phyloP scores from a whole-genome alignment of 495 filamentous ascomycete genomes.

The Sphaerosporella brunnea region DNA sequence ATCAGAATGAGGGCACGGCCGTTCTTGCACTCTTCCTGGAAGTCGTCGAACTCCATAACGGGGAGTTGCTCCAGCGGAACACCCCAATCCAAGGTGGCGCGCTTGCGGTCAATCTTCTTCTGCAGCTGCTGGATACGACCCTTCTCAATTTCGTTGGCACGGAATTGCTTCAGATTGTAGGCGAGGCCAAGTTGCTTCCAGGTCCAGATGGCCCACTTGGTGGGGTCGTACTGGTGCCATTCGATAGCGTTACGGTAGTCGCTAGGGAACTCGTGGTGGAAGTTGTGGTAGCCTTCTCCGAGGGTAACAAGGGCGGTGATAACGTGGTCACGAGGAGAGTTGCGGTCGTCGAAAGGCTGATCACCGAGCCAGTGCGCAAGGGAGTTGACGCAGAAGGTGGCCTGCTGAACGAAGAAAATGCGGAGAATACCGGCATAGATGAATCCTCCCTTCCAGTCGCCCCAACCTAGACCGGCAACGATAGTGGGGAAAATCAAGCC shows the following conservation, averaged over 20 bases:
- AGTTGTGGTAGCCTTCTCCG: conserved; percentile 97
- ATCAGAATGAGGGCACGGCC: conserved; percentile 76
- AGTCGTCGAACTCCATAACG: conserved; percentile 93
- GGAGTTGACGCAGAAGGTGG: conserved; percentile 98
- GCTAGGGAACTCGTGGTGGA: conserved; percentile 98
- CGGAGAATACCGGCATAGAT: conserved; percentile 90
- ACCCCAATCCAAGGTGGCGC: conserved; percentile 84
- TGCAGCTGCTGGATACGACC: conserved; percentile 89
- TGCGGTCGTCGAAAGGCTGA: conserved; percentile 97
- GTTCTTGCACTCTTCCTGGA: conserved; percentile 69
- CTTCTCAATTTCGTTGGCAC: conserved; percentile 96
- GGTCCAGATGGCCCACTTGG: conserved; percentile 91
- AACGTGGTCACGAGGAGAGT: conserved; percentile 91
- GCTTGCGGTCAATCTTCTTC: conserved; percentile 98
- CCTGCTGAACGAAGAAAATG: conserved; percentile 97
- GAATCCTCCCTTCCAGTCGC: conserved; percentile 78
- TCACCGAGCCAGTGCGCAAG: conserved; percentile 98
- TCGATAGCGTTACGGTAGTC: conserved; percentile 98
- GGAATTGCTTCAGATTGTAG: conserved; percentile 93
- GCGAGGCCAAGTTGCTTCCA: conserved; percentile 91
- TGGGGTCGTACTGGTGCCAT: conserved; percentile 97
- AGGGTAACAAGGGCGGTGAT: conserved; percentile 91
- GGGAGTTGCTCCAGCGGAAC: conserved; percentile 82
- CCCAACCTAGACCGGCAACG: conserved; percentile 73
- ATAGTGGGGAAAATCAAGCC: conserved; percentile 67